phyloP scores from a whole-genome alignment of 331 rosid genomes.

The Ulmus americana region DNA sequence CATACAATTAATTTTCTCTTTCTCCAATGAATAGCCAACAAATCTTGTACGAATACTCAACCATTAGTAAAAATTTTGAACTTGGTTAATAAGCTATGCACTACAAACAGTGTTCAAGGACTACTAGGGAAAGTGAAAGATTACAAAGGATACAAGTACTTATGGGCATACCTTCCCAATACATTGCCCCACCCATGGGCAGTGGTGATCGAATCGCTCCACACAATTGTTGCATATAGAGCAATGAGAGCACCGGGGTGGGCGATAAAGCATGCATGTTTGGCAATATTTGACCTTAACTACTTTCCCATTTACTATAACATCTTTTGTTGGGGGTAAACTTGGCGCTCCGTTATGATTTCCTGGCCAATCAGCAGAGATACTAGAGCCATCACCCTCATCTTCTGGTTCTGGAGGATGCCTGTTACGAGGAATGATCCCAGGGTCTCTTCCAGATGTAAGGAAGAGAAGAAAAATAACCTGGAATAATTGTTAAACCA shows the following conservation, averaged over 20 bases:
- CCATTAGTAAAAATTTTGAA: no score
- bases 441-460: constrained; percentile 78
- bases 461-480: constrained; percentile 51
- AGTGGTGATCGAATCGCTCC: constrained; percentile 81
- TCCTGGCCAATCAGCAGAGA: constrained; percentile 36
- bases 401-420: constrained; percentile 56
- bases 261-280: constrained; percentile 70
- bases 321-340: constrained; percentile 52
- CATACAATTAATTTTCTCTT: background rate
- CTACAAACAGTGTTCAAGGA: no score
- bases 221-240: constrained; percentile 74
- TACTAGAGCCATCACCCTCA: constrained; percentile 18
- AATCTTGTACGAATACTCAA: background rate
- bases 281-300: constrained; percentile 63
- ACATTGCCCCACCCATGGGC: constrained; percentile 90
- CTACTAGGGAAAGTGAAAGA: background rate
- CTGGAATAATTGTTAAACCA: constrained; percentile 28
- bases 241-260: constrained; percentile 72
- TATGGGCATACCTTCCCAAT: constrained; percentile 55
- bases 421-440: constrained; percentile 60
- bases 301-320: constrained; percentile 40
- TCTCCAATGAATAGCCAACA: background rate
- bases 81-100: no score
- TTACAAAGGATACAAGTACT: background rate
- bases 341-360: constrained; percentile 27